Evolutionary conservation across 2,329 filamentous ascomycete species (phyloP), one percentile per base, ranked within the genome.

Genomic region (Fonsecaea pugnacius): DNA sequence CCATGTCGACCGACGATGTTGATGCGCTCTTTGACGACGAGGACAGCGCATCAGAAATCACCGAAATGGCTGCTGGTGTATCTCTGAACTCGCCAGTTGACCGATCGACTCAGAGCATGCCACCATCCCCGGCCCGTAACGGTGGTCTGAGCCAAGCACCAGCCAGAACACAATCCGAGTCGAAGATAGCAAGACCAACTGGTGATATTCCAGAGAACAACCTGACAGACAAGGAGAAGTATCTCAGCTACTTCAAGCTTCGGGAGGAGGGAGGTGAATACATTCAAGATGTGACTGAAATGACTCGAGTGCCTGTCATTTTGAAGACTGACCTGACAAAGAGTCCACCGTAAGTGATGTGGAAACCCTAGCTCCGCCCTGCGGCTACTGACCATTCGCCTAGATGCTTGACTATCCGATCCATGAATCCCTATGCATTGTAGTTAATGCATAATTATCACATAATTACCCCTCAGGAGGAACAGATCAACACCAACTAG

Each of bases 251-350:
- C 69, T 98, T 98, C 82, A 88, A 89, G 72, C 84, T 99, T 71
- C 86, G 95, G 58, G 94, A 99, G 78, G 91, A 96, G 79, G 90
- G 91, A 71, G 94, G 94, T 70, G 91, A 98, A 72, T 96, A 96
- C 82, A 97, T 99, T 74, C 95, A 99, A 80, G 95, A 99, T 78
- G 92, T 99, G 70, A 93, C 89, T 63, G 95, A 99, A 83, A 97
- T 99, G 93, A 94, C 92, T 50, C 86, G 94, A 71, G 91, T 99
- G 67, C 95, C 95, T n/a, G 91, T 99, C 71, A 96, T 99, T 76
- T 82, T 99, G 74, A 98, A 96, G 88, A 98, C 95, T 70, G 95
- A 99, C 81, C 86, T 99, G 74, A 91, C 85, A 81, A 99, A 99
- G 91, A 98, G 94, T 82, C 95, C 95, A 80, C 95, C 95, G 93